Percentiles rank a stretch among this genome's conserved stretches.
phyloP scores from a whole-genome alignment of 177 flowering plant species.

The Vitis hybrid region DNA sequence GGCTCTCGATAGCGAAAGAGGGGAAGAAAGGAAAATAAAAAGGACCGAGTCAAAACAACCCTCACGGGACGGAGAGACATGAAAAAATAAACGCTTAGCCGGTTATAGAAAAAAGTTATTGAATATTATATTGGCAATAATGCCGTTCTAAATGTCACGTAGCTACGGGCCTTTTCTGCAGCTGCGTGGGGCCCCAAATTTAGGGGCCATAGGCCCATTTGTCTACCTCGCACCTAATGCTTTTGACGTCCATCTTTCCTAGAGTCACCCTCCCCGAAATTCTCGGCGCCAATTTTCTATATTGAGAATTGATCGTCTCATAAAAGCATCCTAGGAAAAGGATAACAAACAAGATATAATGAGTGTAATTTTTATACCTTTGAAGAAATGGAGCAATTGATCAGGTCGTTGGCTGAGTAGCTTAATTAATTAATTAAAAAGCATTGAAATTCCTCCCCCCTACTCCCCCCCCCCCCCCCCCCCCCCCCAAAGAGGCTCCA shows the following conservation, averaged over 20 bases:
- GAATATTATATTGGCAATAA: neutral
- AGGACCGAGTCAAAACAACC: constrained; percentile 9
- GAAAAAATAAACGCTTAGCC: neutral
- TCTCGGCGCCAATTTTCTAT: constrained; percentile 25
- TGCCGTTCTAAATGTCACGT: constrained; percentile 16
- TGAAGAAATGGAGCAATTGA: too few relatives aligned
- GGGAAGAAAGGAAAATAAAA: neutral
- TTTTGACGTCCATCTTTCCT: constrained; percentile 22
- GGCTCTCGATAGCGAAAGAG: neutral
- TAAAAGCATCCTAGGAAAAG: too few relatives aligned
- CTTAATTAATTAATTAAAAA: too few relatives aligned
- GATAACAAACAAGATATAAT: too few relatives aligned
- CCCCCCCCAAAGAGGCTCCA: too few relatives aligned
- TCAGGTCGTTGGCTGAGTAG: too few relatives aligned
- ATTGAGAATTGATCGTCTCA: too few relatives aligned
- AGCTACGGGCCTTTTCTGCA: neutral
- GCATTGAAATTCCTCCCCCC: too few relatives aligned
- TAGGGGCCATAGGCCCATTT: neutral
- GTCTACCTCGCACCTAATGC: constrained; percentile 21
- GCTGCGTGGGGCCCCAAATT: constrained; percentile 4
- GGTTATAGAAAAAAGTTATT: neutral
- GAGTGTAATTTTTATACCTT: too few relatives aligned
- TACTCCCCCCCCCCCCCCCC: too few relatives aligned
- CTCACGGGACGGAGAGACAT: constrained; percentile 7
- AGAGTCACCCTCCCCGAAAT: constrained; percentile 17